Base-by-base conservation (phyloP, 352 stramenopile species). In the Globisporangium lucens region DNA sequence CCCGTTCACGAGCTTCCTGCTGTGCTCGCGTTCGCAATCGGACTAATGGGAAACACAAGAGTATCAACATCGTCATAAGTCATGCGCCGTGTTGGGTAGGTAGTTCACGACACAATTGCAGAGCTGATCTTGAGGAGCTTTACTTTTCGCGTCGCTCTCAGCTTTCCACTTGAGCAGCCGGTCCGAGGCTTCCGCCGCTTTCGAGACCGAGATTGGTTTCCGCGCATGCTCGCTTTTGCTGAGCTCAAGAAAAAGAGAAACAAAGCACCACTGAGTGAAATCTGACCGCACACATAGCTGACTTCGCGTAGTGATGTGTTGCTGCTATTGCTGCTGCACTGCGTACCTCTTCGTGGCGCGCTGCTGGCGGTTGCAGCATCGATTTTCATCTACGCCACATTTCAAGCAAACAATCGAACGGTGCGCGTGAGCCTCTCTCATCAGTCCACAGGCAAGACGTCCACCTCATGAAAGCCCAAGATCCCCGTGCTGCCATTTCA, bases 1-100 rank as follows among this genome's bases (percentile, higher is more conserved):
- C 67, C 13, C 69, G 69, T 56, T 69, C 35, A 24, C 47, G 67
- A 29, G 56, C 70, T 33, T 71, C 67, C 41, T 71, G 56, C 53
- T 67, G 65, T 43, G 69, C 58, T 57, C 53, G 67, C 2, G 60
- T 60, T 56, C 68, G 71, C 56, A 73, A 56, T 49, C 66, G 61
- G 7, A 64, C 71, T 78, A n/a, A 2, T 56, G 7, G 7, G 22
- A 22, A 30, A 20, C 51, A 41, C 10, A 47, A 35, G 36, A 29
- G 5, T 17, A 17, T 17, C 56, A 56, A 66, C 13, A 29, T 5
- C 27, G 36, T 12, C 36, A 41, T 0, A 12, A 27, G 13, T 9
- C 8, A 36, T 9, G 8, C 3, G 33, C 33, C 33, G 8, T 36
- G 33, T 36, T 36, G 33, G 33, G 33, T 36, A 36, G 33, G 33